These are phyloP conservation scores for Hirsutella minnesotensis DNA, from an alignment of 2,329 filamentous ascomycete species.

Conservation along the genomic window DNA sequence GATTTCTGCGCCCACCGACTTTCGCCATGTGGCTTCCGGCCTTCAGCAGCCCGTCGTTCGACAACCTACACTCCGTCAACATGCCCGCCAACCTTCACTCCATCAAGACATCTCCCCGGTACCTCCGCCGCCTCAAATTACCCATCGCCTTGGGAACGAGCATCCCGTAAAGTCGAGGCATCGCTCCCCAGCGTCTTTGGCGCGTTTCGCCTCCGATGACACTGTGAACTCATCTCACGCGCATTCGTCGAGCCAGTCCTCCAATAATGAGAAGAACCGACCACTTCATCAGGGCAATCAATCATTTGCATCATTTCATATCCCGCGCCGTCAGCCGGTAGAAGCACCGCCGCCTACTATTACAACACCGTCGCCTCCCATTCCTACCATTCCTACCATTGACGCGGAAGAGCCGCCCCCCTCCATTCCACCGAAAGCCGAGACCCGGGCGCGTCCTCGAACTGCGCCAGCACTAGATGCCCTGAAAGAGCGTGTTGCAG, in stretches of 20 bases:
- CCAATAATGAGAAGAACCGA: slow-evolving; percentile 19
- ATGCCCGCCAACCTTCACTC: not conserved
- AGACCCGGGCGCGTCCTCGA: slow-evolving; percentile 26
- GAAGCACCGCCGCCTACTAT: slow-evolving; percentile 12
- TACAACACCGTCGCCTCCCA: too few species aligned
- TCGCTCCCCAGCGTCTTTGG: slow-evolving; percentile 42
- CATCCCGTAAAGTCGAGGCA: slow-evolving; percentile 7
- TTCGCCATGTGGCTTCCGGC: slow-evolving; percentile 43
- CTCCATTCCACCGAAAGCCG: slow-evolving; percentile 30
- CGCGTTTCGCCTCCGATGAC: slow-evolving; percentile 32
- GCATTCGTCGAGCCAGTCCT: slow-evolving; percentile 18
- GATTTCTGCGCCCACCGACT: slow-evolving; percentile 48
- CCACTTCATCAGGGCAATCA: slow-evolving; percentile 29
- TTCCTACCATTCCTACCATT: too few species aligned
- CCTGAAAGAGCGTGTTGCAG: slow-evolving; percentile 43
- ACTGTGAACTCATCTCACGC: slow-evolving; percentile 27
- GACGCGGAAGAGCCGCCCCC: slow-evolving; percentile 14
- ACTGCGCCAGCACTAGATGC: slow-evolving; percentile 35
- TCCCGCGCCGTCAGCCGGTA: slow-evolving; percentile 32
- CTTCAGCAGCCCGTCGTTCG: slow-evolving; percentile 21
- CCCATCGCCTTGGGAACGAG: too few species aligned
- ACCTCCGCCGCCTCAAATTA: too few species aligned
- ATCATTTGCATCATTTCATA: slow-evolving; percentile 43
- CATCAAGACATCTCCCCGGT: too few species aligned
- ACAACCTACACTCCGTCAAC: slow-evolving; percentile 3